phyloP scores from a whole-genome alignment of 345 rosid genomes.

The Eucalyptus cloeziana region DNA sequence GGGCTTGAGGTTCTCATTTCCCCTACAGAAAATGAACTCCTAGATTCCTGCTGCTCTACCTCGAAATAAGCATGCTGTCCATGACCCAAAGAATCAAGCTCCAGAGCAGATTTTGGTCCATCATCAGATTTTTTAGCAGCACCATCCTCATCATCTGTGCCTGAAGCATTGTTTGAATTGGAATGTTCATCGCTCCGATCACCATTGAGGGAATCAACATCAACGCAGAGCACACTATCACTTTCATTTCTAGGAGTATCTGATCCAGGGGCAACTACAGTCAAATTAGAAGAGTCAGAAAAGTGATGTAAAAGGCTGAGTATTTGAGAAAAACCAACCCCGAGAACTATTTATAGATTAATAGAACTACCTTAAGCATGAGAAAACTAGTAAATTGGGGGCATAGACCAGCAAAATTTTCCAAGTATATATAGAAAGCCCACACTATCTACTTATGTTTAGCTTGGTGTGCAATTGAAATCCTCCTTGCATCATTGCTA shows the following conservation, averaged over 20 bases:
- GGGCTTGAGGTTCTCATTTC: slow-evolving; percentile 18
- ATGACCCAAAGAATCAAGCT: slow-evolving; percentile 10
- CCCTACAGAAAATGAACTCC: slow-evolving; percentile 12
- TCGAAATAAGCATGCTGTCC: slow-evolving; percentile 6
- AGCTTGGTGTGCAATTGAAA: background rate
- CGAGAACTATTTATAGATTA: background rate
- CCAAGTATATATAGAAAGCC: background rate
- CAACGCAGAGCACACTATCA: slow-evolving; percentile 13
- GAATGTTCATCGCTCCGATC: slow-evolving; percentile 17
- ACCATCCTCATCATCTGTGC: slow-evolving; percentile 1
- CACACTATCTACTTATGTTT: background rate
- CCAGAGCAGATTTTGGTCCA: slow-evolving; percentile 1
- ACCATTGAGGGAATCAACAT: slow-evolving; percentile 21
- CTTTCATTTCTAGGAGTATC: slow-evolving; percentile 7
- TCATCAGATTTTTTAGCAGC: slow-evolving; percentile 10
- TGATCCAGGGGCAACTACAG: slow-evolving; percentile 29
- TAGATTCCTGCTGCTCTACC: slow-evolving; percentile 10
- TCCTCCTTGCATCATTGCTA: background rate
- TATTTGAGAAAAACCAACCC: background rate
- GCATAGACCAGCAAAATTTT: background rate
- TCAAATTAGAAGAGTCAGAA: background rate
- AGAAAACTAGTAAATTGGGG: background rate
- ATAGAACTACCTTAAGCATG: background rate
- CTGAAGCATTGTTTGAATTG: background rate
- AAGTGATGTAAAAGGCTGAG: background rate